A percentile compares a stretch with the other conserved stretches of the same genome.
phyloP scores from a whole-genome alignment of 1,139 yeast species.

The Suhomyces coccinellae region DNA sequence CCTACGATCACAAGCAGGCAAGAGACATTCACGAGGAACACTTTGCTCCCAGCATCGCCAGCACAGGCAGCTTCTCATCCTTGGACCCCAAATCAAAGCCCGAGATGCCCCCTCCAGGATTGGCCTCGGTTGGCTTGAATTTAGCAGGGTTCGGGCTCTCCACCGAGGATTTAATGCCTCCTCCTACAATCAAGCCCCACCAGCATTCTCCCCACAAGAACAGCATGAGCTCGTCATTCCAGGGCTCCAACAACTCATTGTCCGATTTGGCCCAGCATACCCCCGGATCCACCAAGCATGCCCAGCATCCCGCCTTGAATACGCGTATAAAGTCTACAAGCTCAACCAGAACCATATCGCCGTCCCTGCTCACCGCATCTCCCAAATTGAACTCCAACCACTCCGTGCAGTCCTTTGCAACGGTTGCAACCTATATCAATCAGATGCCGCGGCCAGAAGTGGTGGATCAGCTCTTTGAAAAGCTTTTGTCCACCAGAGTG shows the following conservation, averaged over 20 bases:
- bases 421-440: slow-evolving; percentile 32
- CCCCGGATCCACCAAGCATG: background rate
- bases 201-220: slow-evolving; percentile 7
- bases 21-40: background rate
- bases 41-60: slow-evolving; percentile 8
- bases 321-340: slow-evolving; percentile 10
- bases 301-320: slow-evolving; percentile 4
- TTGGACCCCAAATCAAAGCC: slow-evolving; percentile 31
- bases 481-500: slow-evolving; percentile 38
- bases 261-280: slow-evolving; percentile 10
- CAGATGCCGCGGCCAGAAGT: slow-evolving; percentile 39
- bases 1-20: slow-evolving; percentile 2
- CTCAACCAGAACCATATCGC: slow-evolving; percentile 9
- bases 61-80: slow-evolving; percentile 22
- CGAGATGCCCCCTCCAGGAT: slow-evolving; percentile 6
- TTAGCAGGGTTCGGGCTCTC: slow-evolving; percentile 31
- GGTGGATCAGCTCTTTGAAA: slow-evolving; percentile 43
- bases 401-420: slow-evolving; percentile 35
- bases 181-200: slow-evolving; percentile 17
- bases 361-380: slow-evolving; percentile 7
- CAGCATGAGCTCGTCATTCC: slow-evolving; percentile 5
- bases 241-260: slow-evolving; percentile 18
- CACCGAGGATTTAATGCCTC: slow-evolving; percentile 29
- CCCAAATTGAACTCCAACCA: slow-evolving; percentile 15
- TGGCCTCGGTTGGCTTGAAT: slow-evolving; percentile 24